Evolutionary conservation across 805 yeast species (phyloP).

Genomic region (Ogataea paradorogensis): DNA sequence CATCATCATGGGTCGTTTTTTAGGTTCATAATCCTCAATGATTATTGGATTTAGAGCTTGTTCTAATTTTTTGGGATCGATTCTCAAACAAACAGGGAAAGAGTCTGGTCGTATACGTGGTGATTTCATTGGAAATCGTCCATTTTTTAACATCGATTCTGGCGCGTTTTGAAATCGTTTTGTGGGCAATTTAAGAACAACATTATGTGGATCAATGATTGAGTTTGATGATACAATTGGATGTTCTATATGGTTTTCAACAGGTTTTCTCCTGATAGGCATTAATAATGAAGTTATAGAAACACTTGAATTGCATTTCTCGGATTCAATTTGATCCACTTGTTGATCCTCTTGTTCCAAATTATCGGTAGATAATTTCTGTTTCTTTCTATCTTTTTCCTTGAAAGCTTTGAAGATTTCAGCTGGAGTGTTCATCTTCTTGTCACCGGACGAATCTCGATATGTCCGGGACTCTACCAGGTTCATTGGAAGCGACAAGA

Average conservation of each 20-base stretch:
- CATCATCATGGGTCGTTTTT: conserved; percentile 12
- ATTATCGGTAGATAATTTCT: not conserved
- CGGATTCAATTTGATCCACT: not conserved
- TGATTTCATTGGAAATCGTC: conserved; percentile 15
- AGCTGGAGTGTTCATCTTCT: conserved; percentile 17
- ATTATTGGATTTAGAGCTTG: not conserved
- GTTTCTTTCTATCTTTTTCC: conserved; percentile 8
- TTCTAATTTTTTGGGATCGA: conserved; percentile 13
- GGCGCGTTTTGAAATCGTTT: conserved; percentile 1
- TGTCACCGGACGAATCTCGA: conserved; percentile 1
- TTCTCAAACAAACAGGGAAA: conserved; percentile 15
- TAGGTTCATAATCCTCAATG: conserved; percentile 4
- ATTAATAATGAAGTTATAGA: conserved; percentile 7
- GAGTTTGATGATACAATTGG: not conserved
- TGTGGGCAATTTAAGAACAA: conserved; percentile 3
- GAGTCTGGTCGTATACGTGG: conserved; percentile 12
- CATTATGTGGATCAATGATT: conserved; percentile 4
- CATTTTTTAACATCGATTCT: conserved; percentile 10
- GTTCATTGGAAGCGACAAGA: conserved; percentile 3
- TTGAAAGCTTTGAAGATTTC: conserved; percentile 18
- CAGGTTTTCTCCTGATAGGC: not conserved
- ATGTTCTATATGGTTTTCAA: too few relatives aligned
- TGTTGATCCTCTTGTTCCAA: not conserved
- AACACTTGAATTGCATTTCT: not conserved
- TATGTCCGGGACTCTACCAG: conserved; percentile 3